phyloP scores from a whole-genome alignment of 495 filamentous ascomycete genomes.

The Aspergillus funiculosus region DNA sequence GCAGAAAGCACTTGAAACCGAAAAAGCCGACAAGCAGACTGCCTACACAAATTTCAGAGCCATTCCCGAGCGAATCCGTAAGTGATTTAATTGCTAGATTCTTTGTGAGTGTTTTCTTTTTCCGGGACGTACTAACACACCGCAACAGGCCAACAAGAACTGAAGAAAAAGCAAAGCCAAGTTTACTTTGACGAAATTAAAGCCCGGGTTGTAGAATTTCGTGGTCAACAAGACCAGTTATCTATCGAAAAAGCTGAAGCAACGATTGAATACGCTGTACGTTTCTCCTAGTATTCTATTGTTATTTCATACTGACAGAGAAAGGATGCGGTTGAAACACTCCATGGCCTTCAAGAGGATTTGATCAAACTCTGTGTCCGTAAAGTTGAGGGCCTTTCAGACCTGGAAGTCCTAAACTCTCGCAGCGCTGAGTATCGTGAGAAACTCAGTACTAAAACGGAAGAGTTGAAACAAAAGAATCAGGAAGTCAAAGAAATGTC shows the following conservation, averaged over 20 bases:
- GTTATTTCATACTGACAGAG: constrained; percentile 16
- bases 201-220: constrained; percentile 37
- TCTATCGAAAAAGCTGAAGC: constrained; percentile 57
- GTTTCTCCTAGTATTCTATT: constrained; percentile 12
- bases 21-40: constrained; percentile 54
- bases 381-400: constrained; percentile 73
- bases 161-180: constrained; percentile 38
- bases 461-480: constrained; percentile 35
- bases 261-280: constrained; percentile 59
- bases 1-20: constrained; percentile 42
- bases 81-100: constrained; percentile 13
- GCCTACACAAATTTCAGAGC: constrained; percentile 55
- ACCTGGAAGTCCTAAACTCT: constrained; percentile 56
- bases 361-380: constrained; percentile 62
- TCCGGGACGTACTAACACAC: constrained; percentile 13
- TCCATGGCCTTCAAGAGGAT: constrained; percentile 55
- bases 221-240: constrained; percentile 49
- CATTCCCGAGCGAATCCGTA: constrained; percentile 67
- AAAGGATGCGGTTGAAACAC: constrained; percentile 51
- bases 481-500: constrained; percentile 26
- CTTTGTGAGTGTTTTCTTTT: too few species aligned
- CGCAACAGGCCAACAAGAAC: constrained; percentile 48
- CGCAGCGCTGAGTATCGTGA: constrained; percentile 55
- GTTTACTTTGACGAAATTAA: constrained; percentile 38
- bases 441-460: constrained; percentile 43